Evolutionary conservation across 208 protist species (phyloP), one percentile per base, ranked within the genome.

Genomic region (Strigomonas galati): DNA sequence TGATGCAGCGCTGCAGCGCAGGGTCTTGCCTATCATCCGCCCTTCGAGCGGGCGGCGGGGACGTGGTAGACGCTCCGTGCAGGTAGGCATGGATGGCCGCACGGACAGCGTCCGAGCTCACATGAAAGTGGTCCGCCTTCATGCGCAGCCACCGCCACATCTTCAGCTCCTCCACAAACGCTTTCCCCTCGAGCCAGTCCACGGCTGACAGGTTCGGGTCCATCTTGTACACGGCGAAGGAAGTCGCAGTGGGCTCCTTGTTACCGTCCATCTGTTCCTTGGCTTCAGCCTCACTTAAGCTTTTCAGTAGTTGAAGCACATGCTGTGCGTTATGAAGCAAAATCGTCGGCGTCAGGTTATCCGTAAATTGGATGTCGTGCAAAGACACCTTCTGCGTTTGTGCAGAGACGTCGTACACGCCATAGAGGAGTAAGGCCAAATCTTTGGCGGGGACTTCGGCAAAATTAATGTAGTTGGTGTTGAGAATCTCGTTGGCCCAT

Each of bases 151-250:
- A 95, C 0, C 89, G 86, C 87, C 89, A 95, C 69, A 95, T 73
- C 60, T 85, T 84, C 73, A 95, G 71, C 63, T 95, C 85, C 61
- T 95, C 82, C 31, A 92, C 89, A 76, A 95, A 95, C 27, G 78
- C 79, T 32, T 81, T 78, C 7, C 89, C 89, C 15, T 76, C 81
- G 23, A 95, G 52, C 87, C 86, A 95, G n/a, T 67, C 81, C 10
- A 12, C 64, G 5, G 84, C 65, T 0, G 76, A 82, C 66, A 90
- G 71, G 12, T 54, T 67, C 9, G 70, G 60, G 19, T 67, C 70
- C 7, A 88, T 53, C 26, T 71, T 28, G 23, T 69, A 28, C 5
- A 69, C 68, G 10, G 54, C 70, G 30, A 31, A 44, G 1, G 66
- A 59, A 30, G 57, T 17, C 12, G 58, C 23, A n/a, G n/a, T 63